A percentile compares a stretch with the other conserved stretches of the same genome.
phyloP scores from a whole-genome alignment of 805 yeast species.

The Ogataea methanolica region DNA sequence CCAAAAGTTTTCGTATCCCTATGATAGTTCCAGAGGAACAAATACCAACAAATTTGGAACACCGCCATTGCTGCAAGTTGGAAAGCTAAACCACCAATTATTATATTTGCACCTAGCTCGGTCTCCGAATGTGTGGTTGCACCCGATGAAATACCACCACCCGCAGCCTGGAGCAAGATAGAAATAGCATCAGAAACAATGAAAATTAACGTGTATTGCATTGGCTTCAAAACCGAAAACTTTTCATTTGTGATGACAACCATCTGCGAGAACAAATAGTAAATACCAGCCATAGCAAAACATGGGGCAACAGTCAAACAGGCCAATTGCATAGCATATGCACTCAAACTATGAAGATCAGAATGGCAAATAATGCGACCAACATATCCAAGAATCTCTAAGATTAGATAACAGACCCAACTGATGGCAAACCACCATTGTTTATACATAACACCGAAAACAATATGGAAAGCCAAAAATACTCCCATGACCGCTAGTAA shows the following conservation, averaged over 20 bases:
- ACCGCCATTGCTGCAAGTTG: slow-evolving; percentile 65
- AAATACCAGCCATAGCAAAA: slow-evolving; percentile 73
- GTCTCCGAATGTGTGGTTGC: slow-evolving; percentile 29
- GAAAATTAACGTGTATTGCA: slow-evolving; percentile 55
- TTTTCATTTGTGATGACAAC: slow-evolving; percentile 52
- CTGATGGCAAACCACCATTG: slow-evolving; percentile 62
- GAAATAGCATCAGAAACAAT: slow-evolving; percentile 57
- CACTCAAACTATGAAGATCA: slow-evolving; percentile 25
- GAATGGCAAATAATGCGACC: slow-evolving; percentile 46
- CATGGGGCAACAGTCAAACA: slow-evolving; percentile 70
- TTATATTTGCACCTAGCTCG: slow-evolving; percentile 48
- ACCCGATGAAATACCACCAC: slow-evolving; percentile 63
- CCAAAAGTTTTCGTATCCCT: slow-evolving; percentile 18
- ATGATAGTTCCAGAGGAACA: slow-evolving; percentile 39
- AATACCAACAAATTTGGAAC: slow-evolving; percentile 44
- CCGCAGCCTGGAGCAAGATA: slow-evolving; percentile 58
- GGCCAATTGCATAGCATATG: slow-evolving; percentile 55
- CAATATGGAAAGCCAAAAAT: slow-evolving; percentile 35
- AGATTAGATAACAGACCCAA: slow-evolving; percentile 46
- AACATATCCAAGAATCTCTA: slow-evolving; percentile 62
- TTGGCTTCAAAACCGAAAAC: slow-evolving; percentile 45
- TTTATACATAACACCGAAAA: slow-evolving; percentile 36
- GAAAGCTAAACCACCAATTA: slow-evolving; percentile 71
- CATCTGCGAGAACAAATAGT: slow-evolving; percentile 58
- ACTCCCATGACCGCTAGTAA: slow-evolving; percentile 49